Evolutionary conservation across 108 stramenopile species (phyloP).

Genomic region (Nitzschia palea): DNA sequence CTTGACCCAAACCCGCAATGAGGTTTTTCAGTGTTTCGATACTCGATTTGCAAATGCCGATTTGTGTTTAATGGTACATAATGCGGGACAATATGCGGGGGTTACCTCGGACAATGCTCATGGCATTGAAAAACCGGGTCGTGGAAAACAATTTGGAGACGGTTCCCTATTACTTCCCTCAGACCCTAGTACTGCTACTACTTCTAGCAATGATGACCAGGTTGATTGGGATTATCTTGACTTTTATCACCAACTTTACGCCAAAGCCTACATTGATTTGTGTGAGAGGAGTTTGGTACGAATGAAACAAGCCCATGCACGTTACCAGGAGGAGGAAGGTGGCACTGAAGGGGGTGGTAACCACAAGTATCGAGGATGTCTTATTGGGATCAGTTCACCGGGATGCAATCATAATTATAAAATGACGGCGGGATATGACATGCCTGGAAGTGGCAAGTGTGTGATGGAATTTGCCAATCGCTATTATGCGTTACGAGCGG

Average conservation of each 20-base stretch:
- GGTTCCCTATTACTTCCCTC: constrained; percentile 7
- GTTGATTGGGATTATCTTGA: constrained; percentile 1
- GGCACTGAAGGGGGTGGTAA: neutral
- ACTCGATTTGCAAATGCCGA: neutral
- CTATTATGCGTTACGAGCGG: constrained; percentile 23
- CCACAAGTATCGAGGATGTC: constrained; percentile 1
- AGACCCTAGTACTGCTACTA: no score
- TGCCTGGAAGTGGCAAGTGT: constrained; percentile 42
- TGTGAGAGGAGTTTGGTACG: constrained; percentile 27
- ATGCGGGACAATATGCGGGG: constrained; percentile 43
- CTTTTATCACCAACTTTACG: constrained; percentile 29
- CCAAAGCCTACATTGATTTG: constrained; percentile 33
- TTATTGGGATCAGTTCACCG: constrained; percentile 31
- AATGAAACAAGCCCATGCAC: constrained; percentile 12
- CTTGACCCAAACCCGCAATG: constrained; percentile 5
- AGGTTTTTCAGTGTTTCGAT: constrained; percentile 29
- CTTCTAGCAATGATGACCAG: constrained; percentile 7
- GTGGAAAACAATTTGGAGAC: constrained; percentile 19
- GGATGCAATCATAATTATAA: constrained; percentile 8
- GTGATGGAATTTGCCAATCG: constrained; percentile 44
- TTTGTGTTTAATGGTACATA: constrained; percentile 26
- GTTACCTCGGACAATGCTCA: constrained; percentile 18
- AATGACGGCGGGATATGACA: constrained; percentile 9
- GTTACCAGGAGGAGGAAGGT: neutral
- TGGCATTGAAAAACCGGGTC: constrained; percentile 1